Conservation (phyloP, 257 asterid species). For the Fraxinus anomala region DNA sequence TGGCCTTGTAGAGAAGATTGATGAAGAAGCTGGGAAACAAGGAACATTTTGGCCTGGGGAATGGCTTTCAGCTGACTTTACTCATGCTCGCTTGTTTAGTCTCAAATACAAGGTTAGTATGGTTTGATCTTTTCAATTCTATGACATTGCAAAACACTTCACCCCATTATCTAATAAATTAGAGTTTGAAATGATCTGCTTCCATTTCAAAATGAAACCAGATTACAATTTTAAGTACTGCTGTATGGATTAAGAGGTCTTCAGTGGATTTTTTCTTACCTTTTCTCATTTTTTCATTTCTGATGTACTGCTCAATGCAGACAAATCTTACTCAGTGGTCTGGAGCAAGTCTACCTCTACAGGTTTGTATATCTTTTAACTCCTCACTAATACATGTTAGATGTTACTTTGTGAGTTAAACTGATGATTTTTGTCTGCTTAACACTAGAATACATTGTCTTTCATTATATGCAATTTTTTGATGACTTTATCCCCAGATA, state of each 20-base stretch:
- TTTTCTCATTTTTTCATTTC: conserved; percentile 24
- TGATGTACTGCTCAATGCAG: conserved; percentile 51
- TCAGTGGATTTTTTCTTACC: conserved; percentile 7
- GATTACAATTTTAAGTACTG: not conserved
- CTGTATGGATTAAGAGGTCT: conserved; percentile 8
- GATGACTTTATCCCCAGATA: conserved; percentile 17
- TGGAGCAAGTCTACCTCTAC: conserved; percentile 98
- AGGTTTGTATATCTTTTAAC: conserved; percentile 51
- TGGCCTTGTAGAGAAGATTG: conserved; percentile 99
- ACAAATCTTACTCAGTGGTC: conserved; percentile 98
- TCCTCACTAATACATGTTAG: conserved; percentile 8
- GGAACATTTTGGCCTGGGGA: conserved; percentile 99
- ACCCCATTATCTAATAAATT: conserved; percentile 11
- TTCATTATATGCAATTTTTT: conserved; percentile 21
- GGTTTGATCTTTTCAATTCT: not conserved
- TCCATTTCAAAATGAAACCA: not conserved
- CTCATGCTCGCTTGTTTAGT: conserved; percentile 92
- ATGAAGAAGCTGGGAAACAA: conserved; percentile 93
- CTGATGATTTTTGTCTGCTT: not conserved
- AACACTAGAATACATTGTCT: not conserved
- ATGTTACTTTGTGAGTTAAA: conserved; percentile 8
- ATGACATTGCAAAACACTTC: conserved; percentile 14
- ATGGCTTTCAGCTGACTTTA: conserved; percentile 95
- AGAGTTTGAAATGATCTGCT: not conserved
- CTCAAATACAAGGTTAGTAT: conserved; percentile 82